Percentiles rank a stretch among this genome's conserved stretches.
Evolutionary conservation across 768 basidiomycete genomes (phyloP).

Genomic region (Boletellus emodensis): DNA sequence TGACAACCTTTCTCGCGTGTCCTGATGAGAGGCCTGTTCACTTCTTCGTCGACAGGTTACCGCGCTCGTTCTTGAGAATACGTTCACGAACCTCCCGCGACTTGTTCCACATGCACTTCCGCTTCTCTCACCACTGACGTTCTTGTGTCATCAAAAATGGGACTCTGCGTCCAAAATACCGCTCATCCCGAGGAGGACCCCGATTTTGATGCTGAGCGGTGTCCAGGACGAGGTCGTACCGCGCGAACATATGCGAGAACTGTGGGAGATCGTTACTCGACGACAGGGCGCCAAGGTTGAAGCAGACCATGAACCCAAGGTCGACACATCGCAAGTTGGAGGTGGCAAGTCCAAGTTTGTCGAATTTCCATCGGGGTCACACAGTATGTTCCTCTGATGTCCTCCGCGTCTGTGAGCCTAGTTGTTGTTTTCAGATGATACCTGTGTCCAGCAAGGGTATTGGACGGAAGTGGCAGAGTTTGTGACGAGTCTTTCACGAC

Average conservation of each 20-base stretch:
- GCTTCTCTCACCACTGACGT: slow-evolving; percentile 63
- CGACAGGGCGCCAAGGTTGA: slow-evolving; percentile 37
- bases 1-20: neutral
- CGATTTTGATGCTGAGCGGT: slow-evolving; percentile 83
- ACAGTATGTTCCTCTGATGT: slow-evolving; percentile 41
- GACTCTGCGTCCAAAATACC: slow-evolving; percentile 67
- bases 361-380: slow-evolving; percentile 51
- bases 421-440: slow-evolving; percentile 42
- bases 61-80: slow-evolving; percentile 89
- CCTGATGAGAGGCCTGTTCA: neutral
- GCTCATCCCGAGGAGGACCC: slow-evolving; percentile 57
- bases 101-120: slow-evolving; percentile 83
- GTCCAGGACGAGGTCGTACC: slow-evolving; percentile 51
- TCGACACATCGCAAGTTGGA: slow-evolving; percentile 43
- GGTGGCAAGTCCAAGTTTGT: slow-evolving; percentile 52
- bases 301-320: slow-evolving; percentile 23
- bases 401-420: neutral
- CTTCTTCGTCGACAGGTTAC: slow-evolving; percentile 46
- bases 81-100: slow-evolving; percentile 79
- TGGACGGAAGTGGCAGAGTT: slow-evolving; percentile 52
- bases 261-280: slow-evolving; percentile 59
- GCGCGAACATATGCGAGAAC: slow-evolving; percentile 51
- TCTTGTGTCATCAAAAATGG: slow-evolving; percentile 88
- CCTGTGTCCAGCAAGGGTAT: slow-evolving; percentile 51
- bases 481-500: slow-evolving; percentile 27